phyloP scores from a whole-genome alignment of 2,329 filamentous ascomycete species.

The Dothidotthia symphoricarpi region DNA sequence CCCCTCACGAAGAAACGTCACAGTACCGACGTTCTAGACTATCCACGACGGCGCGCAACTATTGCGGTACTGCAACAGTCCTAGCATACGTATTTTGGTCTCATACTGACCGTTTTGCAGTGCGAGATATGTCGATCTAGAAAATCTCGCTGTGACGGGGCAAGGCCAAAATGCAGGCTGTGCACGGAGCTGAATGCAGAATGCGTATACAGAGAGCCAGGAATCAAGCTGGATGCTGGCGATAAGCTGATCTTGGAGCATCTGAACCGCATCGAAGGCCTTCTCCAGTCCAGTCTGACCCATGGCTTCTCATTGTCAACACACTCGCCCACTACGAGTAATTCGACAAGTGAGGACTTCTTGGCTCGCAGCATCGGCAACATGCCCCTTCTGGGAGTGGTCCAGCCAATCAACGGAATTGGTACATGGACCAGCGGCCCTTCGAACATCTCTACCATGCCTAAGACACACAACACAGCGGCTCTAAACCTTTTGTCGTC shows the following conservation, averaged over 20 bases:
- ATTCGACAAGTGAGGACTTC: slow-evolving; percentile 47
- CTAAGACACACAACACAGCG: slow-evolving; percentile 78
- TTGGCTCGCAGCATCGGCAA: slow-evolving; percentile 41
- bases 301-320: slow-evolving; percentile 58
- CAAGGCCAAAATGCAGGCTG: slow-evolving; percentile 78
- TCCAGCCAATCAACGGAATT: slow-evolving; percentile 55
- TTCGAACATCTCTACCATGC: slow-evolving; percentile 79
- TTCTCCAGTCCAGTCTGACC: slow-evolving; percentile 69
- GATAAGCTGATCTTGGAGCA: slow-evolving; percentile 83
- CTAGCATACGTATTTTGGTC: neutral
- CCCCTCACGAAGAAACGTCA: slow-evolving; percentile 39
- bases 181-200: slow-evolving; percentile 79
- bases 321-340: slow-evolving; percentile 50
- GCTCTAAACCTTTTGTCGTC: slow-evolving; percentile 76
- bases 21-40: slow-evolving; percentile 45
- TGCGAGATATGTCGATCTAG: slow-evolving; percentile 79
- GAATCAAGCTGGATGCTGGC: slow-evolving; percentile 82
- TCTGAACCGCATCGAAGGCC: slow-evolving; percentile 71
- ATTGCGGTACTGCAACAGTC: slow-evolving; percentile 38
- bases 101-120: slow-evolving; percentile 47
- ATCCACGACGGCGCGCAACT: slow-evolving; percentile 43
- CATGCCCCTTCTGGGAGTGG: slow-evolving; percentile 38
- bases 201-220: slow-evolving; percentile 80
- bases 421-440: slow-evolving; percentile 66
- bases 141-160: slow-evolving; percentile 77